These are phyloP conservation scores for Solanum verrucosum DNA, from an alignment of 257 asterid genomes.

Conservation along the genomic window DNA sequence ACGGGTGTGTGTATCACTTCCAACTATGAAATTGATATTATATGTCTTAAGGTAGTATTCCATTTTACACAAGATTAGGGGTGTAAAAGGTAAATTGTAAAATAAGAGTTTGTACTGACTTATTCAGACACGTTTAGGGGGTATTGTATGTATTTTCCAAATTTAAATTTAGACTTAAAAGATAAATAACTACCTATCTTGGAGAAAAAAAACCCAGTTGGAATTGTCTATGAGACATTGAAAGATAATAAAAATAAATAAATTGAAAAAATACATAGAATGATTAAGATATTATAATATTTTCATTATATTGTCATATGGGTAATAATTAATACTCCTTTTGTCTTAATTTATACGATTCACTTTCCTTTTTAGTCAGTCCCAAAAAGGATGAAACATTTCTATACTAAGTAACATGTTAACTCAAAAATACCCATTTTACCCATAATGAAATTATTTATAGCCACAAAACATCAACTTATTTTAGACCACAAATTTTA, in stretches of 20 bases:
- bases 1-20: background rate
- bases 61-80: background rate
- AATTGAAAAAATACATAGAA: background rate
- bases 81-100: background rate
- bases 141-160: background rate
- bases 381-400: background rate
- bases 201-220: background rate
- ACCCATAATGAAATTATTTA: background rate
- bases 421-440: background rate
- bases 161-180: background rate
- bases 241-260: background rate
- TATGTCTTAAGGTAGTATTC: background rate
- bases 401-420: background rate
- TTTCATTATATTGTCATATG: background rate
- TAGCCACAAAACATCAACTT: background rate
- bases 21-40: background rate
- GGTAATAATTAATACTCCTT: background rate
- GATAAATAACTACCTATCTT: background rate
- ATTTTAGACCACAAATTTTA: background rate
- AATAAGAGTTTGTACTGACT: background rate
- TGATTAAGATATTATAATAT: background rate
- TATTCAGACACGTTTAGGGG: background rate
- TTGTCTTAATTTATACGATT: background rate
- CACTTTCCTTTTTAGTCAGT: background rate
- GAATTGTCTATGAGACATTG: background rate